These are phyloP conservation scores for Rhodotorula babjevae DNA, from an alignment of 768 basidiomycete species.

Conservation along the genomic window DNA sequence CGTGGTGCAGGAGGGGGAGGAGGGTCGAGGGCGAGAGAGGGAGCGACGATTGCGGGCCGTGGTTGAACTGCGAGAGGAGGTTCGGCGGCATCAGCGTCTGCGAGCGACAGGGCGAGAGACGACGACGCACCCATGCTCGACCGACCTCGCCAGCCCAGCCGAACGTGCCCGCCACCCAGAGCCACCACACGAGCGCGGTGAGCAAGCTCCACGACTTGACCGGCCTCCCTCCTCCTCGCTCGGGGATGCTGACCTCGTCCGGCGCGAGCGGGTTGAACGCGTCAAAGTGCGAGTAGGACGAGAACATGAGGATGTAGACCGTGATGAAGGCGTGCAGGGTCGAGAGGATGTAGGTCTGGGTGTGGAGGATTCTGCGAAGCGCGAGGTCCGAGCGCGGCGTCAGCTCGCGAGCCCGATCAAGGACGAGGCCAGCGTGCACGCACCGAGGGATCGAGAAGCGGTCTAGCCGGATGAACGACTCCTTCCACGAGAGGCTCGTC, in stretches of 20 bases:
- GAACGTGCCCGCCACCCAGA: constrained; percentile 35
- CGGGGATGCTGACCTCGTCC: not conserved
- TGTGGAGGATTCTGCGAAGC: constrained; percentile 15
- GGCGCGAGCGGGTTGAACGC: constrained; percentile 37
- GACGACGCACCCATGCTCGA: constrained; percentile 29
- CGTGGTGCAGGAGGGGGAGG: constrained; percentile 37
- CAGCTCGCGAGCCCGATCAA: not conserved
- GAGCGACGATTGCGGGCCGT: constrained; percentile 29
- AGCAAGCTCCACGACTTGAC: constrained; percentile 24
- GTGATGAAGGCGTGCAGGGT: constrained; percentile 34
- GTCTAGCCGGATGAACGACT: constrained; percentile 32
- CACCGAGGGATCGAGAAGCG: constrained; percentile 38
- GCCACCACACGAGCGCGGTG: constrained; percentile 26
- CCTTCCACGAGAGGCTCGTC: constrained; percentile 18
- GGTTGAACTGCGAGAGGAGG: not conserved
- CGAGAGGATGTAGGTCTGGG: constrained; percentile 33
- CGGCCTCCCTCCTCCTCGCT: not conserved
- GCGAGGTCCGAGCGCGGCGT: too few relatives aligned
- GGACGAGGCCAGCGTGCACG: not conserved
- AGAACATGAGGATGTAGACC: constrained; percentile 40
- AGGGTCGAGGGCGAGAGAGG: constrained; percentile 37
- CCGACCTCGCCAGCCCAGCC: constrained; percentile 39
- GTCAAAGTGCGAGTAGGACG: constrained; percentile 36
- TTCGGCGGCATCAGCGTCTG: not conserved
- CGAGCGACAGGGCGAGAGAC: not conserved